Evolutionary conservation across 768 basidiomycete genomes (phyloP).

Genomic region (Tulasnella sp.): DNA sequence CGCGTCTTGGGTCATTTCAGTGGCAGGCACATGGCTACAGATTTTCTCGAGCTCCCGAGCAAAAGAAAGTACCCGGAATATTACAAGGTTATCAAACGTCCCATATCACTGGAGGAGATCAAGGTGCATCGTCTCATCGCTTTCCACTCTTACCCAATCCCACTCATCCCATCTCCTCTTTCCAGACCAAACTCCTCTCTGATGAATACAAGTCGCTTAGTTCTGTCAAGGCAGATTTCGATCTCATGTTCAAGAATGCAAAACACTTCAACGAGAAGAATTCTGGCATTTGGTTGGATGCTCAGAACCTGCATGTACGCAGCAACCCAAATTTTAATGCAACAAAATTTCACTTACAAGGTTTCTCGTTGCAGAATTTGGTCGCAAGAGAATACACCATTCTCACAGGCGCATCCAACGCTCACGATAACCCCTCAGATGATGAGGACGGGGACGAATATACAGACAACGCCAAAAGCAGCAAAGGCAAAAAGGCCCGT

Average conservation of each 20-base stretch:
- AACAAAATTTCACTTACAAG: not conserved
- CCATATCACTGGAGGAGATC: constrained; percentile 83
- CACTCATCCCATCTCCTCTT: not conserved
- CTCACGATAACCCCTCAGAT: not conserved
- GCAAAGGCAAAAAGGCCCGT: constrained; percentile 13
- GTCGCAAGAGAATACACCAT: constrained; percentile 35
- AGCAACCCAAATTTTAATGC: not conserved
- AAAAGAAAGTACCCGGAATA: constrained; percentile 46
- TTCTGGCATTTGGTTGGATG: constrained; percentile 66
- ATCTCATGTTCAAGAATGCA: constrained; percentile 67
- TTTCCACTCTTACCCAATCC: not conserved
- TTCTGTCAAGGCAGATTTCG: constrained; percentile 56
- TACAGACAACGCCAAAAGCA: not conserved
- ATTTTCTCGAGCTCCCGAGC: constrained; percentile 21
- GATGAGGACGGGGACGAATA: constrained; percentile 1
- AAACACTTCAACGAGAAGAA: constrained; percentile 72
- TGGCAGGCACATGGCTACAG: constrained; percentile 12
- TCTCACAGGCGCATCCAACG: constrained; percentile 30
- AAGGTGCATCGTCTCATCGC: constrained; percentile 30
- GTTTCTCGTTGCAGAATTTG: constrained; percentile 31
- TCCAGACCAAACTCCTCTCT: constrained; percentile 44
- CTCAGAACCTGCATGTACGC: constrained; percentile 65
- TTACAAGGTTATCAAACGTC: constrained; percentile 61
- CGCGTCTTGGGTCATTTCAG: constrained; percentile 5
- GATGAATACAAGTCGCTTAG: constrained; percentile 48